phyloP scores from a whole-genome alignment of 257 asterid genomes.

The Fraxinus americana region DNA sequence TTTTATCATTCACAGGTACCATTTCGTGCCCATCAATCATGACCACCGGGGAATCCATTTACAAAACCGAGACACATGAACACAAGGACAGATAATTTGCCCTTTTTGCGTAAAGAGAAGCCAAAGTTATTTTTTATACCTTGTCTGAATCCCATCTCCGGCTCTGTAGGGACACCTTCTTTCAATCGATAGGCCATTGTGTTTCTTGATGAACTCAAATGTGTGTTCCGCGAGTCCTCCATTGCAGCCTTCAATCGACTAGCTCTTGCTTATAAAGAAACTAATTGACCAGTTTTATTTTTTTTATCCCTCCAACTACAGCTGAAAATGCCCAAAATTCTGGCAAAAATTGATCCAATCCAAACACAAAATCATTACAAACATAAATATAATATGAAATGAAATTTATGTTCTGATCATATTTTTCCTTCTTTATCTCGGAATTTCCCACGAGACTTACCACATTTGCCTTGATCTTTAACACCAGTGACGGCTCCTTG shows the following conservation, averaged over 20 bases:
- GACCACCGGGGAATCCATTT: constrained; percentile 76
- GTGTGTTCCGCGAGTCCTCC: constrained; percentile 89
- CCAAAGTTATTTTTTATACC: constrained; percentile 33
- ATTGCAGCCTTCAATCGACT: constrained; percentile 83
- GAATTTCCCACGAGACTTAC: constrained; percentile 33
- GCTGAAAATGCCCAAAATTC: constrained; percentile 94
- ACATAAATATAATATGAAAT: not conserved
- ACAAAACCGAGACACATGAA: constrained; percentile 3
- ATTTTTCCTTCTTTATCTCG: no score
- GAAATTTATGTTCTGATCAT: not conserved
- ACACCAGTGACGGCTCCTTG: constrained; percentile 74
- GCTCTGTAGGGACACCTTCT: constrained; percentile 63
- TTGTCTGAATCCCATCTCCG: constrained; percentile 63
- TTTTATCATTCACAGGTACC: constrained; percentile 69
- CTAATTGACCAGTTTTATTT: constrained; percentile 59
- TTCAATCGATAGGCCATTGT: constrained; percentile 76
- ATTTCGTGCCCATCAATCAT: constrained; percentile 74
- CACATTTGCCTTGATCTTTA: constrained; percentile 87
- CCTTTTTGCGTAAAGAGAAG: not conserved
- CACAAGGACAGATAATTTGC: not conserved
- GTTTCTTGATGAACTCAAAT: constrained; percentile 63
- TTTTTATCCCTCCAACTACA: constrained; percentile 74
- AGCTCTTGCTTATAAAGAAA: constrained; percentile 79
- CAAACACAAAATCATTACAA: not conserved
- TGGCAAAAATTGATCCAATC: constrained; percentile 31